A percentile compares a stretch with the other conserved stretches of the same genome.
Conservation (phyloP, 305 asterid genomes). For the Fraxinus baroniana region DNA sequence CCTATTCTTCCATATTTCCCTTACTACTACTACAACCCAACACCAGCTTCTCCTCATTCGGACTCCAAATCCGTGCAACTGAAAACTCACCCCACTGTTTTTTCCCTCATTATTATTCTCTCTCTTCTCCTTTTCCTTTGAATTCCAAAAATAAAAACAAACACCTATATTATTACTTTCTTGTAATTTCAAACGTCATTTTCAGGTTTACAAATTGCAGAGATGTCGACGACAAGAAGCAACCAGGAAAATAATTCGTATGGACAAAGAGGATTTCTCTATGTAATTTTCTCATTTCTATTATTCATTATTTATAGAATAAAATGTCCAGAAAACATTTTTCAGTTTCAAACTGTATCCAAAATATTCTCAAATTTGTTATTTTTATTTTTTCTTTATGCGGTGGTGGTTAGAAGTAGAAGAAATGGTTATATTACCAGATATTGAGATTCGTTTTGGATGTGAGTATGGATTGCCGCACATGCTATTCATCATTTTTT, state of each 20-base stretch:
- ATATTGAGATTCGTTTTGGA: neutral
- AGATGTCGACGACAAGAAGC: neutral
- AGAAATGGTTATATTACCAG: neutral
- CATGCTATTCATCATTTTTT: neutral
- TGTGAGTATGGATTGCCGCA: neutral
- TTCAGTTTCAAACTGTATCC: neutral
- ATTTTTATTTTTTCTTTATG: neutral
- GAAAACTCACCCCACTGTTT: neutral
- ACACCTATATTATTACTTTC: neutral
- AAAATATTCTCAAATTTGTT: neutral
- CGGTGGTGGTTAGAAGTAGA: neutral
- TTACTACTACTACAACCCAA: neutral
- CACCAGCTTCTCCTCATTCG: neutral
- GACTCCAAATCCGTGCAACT: neutral
- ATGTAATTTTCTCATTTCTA: neutral
- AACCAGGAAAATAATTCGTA: neutral
- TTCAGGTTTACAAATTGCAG: neutral
- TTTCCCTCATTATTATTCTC: neutral
- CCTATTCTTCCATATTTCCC: slow-evolving; percentile 6
- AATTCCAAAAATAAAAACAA: neutral
- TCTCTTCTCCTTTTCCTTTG: neutral
- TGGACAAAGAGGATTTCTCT: neutral
- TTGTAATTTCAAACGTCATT: neutral
- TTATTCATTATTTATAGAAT: neutral
- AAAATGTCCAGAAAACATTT: neutral